Evolutionary conservation across 2,329 filamentous ascomycete species (phyloP), one percentile per base, ranked within the genome.

Genomic region (Claviceps purpurea): DNA sequence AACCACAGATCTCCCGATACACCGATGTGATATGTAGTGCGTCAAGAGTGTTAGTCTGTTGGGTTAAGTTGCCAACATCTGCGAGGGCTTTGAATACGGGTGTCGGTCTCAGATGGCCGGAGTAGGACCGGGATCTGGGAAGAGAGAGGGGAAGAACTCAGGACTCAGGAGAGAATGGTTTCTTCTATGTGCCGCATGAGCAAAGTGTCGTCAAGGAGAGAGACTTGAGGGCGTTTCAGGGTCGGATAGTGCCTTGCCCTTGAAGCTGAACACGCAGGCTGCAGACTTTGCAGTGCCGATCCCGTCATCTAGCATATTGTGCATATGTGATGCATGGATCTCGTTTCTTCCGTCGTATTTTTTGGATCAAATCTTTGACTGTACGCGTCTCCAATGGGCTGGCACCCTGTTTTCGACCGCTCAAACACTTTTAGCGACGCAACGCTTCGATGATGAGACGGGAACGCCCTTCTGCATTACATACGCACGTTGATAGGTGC

Each of bases 111-210:
- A 59, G 54, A 57, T 50, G 55, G 55, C 62, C 62, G 62, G 58
- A 62, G 61, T 57, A 64, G 59, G 57, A 61, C 62, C 62, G 62
- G 5, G 4, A 11, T 34, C 8, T 26, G 44, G 54, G 22, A 24
- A 44, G 20, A 16, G 22, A 24, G 20, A 45, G 43, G 26, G 7
- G n/a, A 30, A 26, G 26, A 4, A 20, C 18, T 3, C 5, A 14
- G 40, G 40, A 14, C n/a, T 18, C 6, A 24, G 14, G 26, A 16
- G 11, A 56, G 55, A 56, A 52, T 55, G 56, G 30, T 50, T 44
- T 53, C n/a, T 44, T 53, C n/a, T 46, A 16, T n/a, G 45, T 20
- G 22, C 39, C 47, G 10, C 39, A 42, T 49, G 16, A 26, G 2
- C 30, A 13, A 42, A 30, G 39, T 42, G 8, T 42, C 22, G 22